These are phyloP conservation scores for Cardamine resedifolia DNA, from an alignment of 345 rosid genomes.

Conservation along the genomic window DNA sequence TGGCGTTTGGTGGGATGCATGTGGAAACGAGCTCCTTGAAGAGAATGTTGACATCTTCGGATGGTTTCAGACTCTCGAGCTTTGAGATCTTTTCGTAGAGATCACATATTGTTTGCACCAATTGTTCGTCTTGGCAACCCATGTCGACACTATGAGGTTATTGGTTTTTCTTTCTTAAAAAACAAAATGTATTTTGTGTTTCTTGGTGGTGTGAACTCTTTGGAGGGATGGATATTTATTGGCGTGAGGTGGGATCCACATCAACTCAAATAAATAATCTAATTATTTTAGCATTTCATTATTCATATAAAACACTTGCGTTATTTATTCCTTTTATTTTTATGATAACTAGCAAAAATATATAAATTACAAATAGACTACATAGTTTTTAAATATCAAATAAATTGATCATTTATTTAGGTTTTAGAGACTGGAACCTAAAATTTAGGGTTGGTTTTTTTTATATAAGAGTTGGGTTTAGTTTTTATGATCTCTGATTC, in stretches of 20 bases:
- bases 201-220: constrained; percentile 30
- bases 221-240: constrained; percentile 16
- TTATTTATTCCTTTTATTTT: not conserved
- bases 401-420: not conserved
- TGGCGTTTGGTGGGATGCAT: constrained; percentile 74
- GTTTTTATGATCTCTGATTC: not conserved
- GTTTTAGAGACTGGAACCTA: not conserved
- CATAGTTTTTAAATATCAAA: not conserved
- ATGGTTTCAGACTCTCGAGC: constrained; percentile 69
- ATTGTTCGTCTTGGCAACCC: constrained; percentile 58
- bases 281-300: not conserved
- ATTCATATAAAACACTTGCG: constrained; percentile 6
- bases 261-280: not conserved
- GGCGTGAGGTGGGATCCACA: constrained; percentile 5
- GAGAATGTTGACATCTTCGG: constrained; percentile 71
- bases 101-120: constrained; percentile 52
- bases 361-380: not conserved
- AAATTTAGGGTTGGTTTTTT: not conserved
- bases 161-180: not conserved
- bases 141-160: constrained; percentile 58
- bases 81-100: constrained; percentile 66
- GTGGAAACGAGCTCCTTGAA: constrained; percentile 68
- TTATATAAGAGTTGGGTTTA: no score
- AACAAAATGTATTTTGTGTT: not conserved
- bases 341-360: not conserved